These are phyloP conservation scores for Flaveria brownii DNA, from an alignment of 129 eudicot species.

Conservation along the genomic window DNA sequence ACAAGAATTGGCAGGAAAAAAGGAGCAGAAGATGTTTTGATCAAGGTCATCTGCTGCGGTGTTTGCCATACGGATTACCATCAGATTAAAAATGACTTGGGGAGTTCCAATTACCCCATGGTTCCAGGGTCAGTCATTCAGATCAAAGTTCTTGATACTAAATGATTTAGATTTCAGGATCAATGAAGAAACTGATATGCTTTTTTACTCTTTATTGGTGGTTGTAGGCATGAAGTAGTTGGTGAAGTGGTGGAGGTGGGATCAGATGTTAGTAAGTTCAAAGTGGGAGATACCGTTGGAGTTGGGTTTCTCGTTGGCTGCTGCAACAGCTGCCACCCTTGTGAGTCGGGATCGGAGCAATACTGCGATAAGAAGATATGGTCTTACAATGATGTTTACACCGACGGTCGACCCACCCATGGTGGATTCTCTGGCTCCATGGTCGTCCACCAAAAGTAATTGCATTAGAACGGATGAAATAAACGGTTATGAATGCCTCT, in stretches of 20 bases:
- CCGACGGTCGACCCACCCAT: constrained; percentile 77
- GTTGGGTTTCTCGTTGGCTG: constrained; percentile 66
- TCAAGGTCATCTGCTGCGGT: constrained; percentile 51
- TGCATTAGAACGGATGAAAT: not conserved
- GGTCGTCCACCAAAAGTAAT: constrained; percentile 72
- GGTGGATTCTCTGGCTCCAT: constrained; percentile 66
- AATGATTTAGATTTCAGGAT: too few relatives aligned
- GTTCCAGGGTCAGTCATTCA: constrained; percentile 18
- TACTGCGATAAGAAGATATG: constrained; percentile 78
- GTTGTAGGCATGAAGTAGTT: constrained; percentile 74
- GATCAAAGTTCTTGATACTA: too few relatives aligned
- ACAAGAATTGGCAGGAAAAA: constrained; percentile 33
- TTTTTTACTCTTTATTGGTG: not conserved
- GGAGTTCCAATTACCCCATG: constrained; percentile 35
- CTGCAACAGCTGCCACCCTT: constrained; percentile 57
- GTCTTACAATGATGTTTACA: constrained; percentile 73
- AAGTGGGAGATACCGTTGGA: constrained; percentile 63
- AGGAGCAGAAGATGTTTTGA: constrained; percentile 46
- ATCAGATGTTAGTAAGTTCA: constrained; percentile 59
- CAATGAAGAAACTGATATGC: too few relatives aligned
- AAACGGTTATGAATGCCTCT: not conserved
- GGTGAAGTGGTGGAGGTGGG: constrained; percentile 84
- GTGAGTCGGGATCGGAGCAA: constrained; percentile 63
- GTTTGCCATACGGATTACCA: constrained; percentile 53
- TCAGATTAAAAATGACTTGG: constrained; percentile 42